A percentile compares a stretch with the other conserved stretches of the same genome.
Conservation (phyloP, 2,329 filamentous ascomycete species). For the Fusarium anguioides region DNA sequence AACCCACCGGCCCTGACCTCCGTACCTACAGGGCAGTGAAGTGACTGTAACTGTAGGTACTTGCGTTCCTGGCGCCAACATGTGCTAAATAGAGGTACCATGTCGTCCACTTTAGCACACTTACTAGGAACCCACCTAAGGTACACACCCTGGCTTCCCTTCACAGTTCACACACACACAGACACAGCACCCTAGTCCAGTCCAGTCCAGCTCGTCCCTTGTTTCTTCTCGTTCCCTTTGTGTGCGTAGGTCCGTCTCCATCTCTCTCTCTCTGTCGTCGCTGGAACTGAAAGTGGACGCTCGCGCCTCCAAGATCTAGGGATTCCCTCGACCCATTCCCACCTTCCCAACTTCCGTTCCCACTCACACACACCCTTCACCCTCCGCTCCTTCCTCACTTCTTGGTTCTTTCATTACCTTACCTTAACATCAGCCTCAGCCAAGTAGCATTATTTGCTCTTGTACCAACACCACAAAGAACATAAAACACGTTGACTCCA, state of each 20-base stretch:
- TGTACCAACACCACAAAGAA: constrained; percentile 22
- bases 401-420: constrained; percentile 39
- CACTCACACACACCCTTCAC: constrained; percentile 45
- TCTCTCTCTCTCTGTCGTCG: no score
- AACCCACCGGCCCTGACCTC: constrained; percentile 44
- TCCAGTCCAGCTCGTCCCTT: constrained; percentile 38
- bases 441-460: constrained; percentile 31
- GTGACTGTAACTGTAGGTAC: no score
- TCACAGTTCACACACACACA: no score
- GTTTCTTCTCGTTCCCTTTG: constrained; percentile 33
- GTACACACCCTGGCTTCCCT: constrained; percentile 22
- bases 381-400: constrained; percentile 43
- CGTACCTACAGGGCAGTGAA: constrained; percentile 26
- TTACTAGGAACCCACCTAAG: constrained; percentile 42
- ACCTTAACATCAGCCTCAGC: constrained; percentile 36
- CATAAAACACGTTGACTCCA: constrained; percentile 13
- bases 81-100: constrained; percentile 38
- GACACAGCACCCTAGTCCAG: no score
- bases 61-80: constrained; percentile 36
- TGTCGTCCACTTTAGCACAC: constrained; percentile 25
- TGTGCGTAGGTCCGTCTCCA: constrained; percentile 33
- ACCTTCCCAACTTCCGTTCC: constrained; percentile 44
- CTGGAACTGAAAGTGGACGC: no score
- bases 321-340: constrained; percentile 47
- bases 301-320: constrained; percentile 45